Evolutionary conservation across 2,329 filamentous ascomycete genomes (phyloP).

Genomic region (Hypoxylon sp.): DNA sequence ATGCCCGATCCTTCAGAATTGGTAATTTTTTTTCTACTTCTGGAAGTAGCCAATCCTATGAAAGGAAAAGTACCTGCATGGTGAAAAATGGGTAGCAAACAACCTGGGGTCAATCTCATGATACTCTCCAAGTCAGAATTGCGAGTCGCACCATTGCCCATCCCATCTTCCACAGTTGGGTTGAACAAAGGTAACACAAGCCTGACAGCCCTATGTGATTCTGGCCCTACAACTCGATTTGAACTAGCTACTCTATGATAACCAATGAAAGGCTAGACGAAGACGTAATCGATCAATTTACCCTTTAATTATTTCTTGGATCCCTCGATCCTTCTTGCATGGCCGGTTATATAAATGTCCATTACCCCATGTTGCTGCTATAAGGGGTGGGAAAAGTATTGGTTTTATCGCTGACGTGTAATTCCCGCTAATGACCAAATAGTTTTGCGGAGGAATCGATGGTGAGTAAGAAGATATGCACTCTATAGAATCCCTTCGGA

Average conservation of each 20-base stretch:
- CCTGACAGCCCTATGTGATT: neutral
- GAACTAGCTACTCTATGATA: neutral
- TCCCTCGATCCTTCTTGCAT: neutral
- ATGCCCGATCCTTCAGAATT: slow-evolving; percentile 5
- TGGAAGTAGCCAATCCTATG: neutral
- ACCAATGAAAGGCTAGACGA: neutral
- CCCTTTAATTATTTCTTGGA: neutral
- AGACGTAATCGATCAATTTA: neutral
- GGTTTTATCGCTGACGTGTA: too few relatives aligned
- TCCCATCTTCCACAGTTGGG: neutral
- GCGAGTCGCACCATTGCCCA: neutral
- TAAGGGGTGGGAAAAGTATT: neutral
- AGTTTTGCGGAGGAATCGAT: too few relatives aligned
- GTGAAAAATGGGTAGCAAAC: neutral
- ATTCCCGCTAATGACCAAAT: too few relatives aligned
- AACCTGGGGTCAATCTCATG: slow-evolving; percentile 1
- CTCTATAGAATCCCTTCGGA: too few relatives aligned
- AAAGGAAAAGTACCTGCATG: neutral
- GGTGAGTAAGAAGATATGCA: too few relatives aligned
- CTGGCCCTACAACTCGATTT: neutral
- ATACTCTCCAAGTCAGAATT: neutral
- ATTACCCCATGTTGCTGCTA: neutral
- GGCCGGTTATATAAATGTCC: neutral
- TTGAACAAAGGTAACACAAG: neutral
- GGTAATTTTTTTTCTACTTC: neutral